A percentile compares a stretch with the other conserved stretches of the same genome.
These are phyloP conservation scores for Candida ponderosae DNA, from an alignment of 805 yeast species.

Conservation along the genomic window DNA sequence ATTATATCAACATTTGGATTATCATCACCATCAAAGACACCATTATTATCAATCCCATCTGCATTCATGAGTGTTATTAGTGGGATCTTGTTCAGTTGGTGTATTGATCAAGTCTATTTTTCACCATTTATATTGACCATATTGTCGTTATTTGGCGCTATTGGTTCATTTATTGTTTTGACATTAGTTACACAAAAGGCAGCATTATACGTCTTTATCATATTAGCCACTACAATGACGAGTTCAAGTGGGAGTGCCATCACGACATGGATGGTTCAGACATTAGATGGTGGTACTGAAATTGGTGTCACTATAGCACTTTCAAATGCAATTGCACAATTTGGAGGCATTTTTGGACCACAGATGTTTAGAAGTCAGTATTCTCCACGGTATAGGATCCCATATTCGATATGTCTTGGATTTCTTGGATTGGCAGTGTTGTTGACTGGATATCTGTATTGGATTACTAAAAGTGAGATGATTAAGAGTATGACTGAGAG, in stretches of 20 bases:
- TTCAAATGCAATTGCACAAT: constrained; percentile 5
- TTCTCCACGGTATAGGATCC: constrained; percentile 6
- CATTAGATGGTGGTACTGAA: constrained; percentile 5
- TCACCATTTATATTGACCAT: constrained; percentile 2
- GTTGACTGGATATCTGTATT: background rate
- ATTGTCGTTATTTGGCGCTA: background rate
- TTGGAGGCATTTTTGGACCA: constrained; percentile 10
- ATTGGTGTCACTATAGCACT: constrained; percentile 5
- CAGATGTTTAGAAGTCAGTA: constrained; percentile 6
- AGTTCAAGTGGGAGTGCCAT: constrained; percentile 7
- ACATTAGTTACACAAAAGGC: constrained; percentile 2
- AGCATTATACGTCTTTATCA: constrained; percentile 5
- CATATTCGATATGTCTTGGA: constrained; percentile 5
- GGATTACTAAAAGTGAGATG: background rate
- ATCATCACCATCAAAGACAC: background rate
- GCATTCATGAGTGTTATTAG: constrained; percentile 6
- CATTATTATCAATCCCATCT: constrained; percentile 12
- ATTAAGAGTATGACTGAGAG: background rate
- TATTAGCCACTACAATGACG: constrained; percentile 4
- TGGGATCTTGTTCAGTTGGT: constrained; percentile 10
- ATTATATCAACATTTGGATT: constrained; percentile 8
- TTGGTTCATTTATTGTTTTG: constrained; percentile 3
- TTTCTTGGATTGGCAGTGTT: constrained; percentile 3
- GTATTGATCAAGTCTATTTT: constrained; percentile 7
- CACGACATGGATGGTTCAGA: constrained; percentile 5